Evolutionary conservation across 1,284 basidiomycete species (phyloP), one percentile per base, ranked within the genome.

Genomic region (Tilletia horrida): DNA sequence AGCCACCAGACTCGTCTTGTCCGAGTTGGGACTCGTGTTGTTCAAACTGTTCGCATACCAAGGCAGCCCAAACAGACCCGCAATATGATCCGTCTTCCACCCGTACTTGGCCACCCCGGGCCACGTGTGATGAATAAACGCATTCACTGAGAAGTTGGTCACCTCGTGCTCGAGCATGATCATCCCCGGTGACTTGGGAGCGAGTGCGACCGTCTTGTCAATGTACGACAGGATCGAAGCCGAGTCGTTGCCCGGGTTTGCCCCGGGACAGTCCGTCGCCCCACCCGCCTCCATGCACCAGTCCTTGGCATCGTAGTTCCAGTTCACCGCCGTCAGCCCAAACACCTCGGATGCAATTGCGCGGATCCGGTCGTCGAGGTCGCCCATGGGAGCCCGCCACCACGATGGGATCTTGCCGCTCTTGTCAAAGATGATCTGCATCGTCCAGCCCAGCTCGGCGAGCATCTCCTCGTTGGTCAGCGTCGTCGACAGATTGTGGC

Each of bases 381-480:
- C 80, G 65, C 78, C 69, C 14, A 68, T 40, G 21, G 76, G 75
- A 18, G 72, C 72, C 42, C 76, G 70, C 74, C 66, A 74, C 70
- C 72, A 74, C 68, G 71, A 76, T 67, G 76, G 76, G 14, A 69
- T 68, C 62, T 59, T 52, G 66, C 88, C 89, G 6, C 90, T 90
- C 1, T 88, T 88, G 78, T 92, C 88, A 76, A 89, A 87, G 72
- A 94, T 90, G 67, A 69, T 72, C 83, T 92, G 88, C 73, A 89
- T 90, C 67, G 92, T 91, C 90, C 91, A 97, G 61, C 91, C 93
- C 62, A 97, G 86, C 83, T 96, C 93, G 27, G 93, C 93, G 21
- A 97, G 91, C 68, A 97, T 87, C 84, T 96, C 85, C 79, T 88
- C 88, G 79, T 89, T 97, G 59, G 91, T 89, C 69, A 93, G 85